A percentile compares a stretch with the other conserved stretches of the same genome.
These are phyloP conservation scores for Hypoxylon sp. DNA, from an alignment of 2,329 filamentous ascomycete genomes.

Conservation along the genomic window DNA sequence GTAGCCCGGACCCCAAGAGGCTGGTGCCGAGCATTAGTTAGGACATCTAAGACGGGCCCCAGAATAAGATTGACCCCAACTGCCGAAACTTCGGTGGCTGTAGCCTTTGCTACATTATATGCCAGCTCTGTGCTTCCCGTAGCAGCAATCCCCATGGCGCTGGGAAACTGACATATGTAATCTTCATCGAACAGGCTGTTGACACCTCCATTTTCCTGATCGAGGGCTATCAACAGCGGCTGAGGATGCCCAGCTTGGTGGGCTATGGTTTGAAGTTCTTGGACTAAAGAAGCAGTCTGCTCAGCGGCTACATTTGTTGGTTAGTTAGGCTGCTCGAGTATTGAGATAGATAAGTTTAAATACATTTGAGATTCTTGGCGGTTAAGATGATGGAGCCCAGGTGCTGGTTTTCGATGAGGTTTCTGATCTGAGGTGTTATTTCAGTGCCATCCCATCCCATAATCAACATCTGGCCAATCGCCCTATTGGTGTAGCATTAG, in stretches of 20 bases:
- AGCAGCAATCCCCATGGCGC: conserved; percentile 96
- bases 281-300: conserved; percentile 86
- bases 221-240: conserved; percentile 88
- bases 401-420: conserved; percentile 84
- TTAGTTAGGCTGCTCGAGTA: conserved; percentile 45
- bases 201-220: conserved; percentile 98
- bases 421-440: conserved; percentile 84
- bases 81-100: conserved; percentile 89
- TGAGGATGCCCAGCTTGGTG: conserved; percentile 90
- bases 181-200: conserved; percentile 97
- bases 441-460: conserved; percentile 89
- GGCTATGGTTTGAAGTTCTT: conserved; percentile 92
- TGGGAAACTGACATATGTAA: conserved; percentile 95
- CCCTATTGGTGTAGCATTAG: conserved; percentile 61
- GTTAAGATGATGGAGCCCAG: conserved; percentile 88
- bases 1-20: conserved; percentile 89
- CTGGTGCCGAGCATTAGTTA: conserved; percentile 93
- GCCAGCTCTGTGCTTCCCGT: conserved; percentile 87
- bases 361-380: conserved; percentile 87
- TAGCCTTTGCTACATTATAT: conserved; percentile 91
- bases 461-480: conserved; percentile 81
- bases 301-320: conserved; percentile 75
- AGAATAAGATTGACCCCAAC: conserved; percentile 97
- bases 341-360: conserved; percentile 78
- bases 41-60: conserved; percentile 90